Evolutionary conservation across 2,329 filamentous ascomycete genomes (phyloP).

Genomic region (Monascus ruber): DNA sequence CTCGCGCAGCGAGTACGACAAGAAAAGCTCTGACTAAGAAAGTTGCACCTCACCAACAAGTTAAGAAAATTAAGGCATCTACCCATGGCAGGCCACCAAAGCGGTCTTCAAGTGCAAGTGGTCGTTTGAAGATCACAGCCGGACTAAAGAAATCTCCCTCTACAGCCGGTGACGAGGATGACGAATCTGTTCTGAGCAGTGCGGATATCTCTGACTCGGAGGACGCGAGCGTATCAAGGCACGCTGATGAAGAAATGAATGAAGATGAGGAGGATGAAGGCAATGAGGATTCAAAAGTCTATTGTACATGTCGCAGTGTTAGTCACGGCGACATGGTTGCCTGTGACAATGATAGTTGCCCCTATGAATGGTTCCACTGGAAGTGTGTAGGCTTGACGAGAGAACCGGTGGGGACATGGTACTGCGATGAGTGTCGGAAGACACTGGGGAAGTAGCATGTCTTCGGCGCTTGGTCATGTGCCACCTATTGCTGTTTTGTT

Average conservation of each 20-base stretch:
- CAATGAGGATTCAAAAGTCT: constrained; percentile 49
- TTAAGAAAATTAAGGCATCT: constrained; percentile 28
- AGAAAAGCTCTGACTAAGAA: constrained; percentile 43
- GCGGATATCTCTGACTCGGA: constrained; percentile 39
- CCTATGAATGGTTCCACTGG: constrained; percentile 58
- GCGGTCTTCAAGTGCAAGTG: constrained; percentile 30
- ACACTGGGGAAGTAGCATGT: constrained; percentile 24
- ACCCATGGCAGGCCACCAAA: constrained; percentile 28
- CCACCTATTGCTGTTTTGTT: background rate
- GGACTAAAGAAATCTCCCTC: constrained; percentile 32
- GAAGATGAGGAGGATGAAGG: constrained; percentile 39
- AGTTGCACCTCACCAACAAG: constrained; percentile 43
- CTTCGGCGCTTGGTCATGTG: background rate
- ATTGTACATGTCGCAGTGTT: constrained; percentile 55
- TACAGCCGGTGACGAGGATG: constrained; percentile 35
- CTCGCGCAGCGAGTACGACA: constrained; percentile 28
- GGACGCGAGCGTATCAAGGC: constrained; percentile 19
- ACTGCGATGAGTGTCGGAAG: constrained; percentile 41
- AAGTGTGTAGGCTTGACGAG: constrained; percentile 51
- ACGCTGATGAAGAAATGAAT: constrained; percentile 30
- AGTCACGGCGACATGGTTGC: constrained; percentile 58
- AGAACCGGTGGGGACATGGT: constrained; percentile 49
- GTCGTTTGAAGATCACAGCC: constrained; percentile 20
- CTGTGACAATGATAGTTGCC: constrained; percentile 54
- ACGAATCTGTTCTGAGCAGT: constrained; percentile 44